Percentiles rank a stretch among this genome's conserved stretches.
phyloP scores from a whole-genome alignment of 306 rosid species.

The Prunus campanulata region DNA sequence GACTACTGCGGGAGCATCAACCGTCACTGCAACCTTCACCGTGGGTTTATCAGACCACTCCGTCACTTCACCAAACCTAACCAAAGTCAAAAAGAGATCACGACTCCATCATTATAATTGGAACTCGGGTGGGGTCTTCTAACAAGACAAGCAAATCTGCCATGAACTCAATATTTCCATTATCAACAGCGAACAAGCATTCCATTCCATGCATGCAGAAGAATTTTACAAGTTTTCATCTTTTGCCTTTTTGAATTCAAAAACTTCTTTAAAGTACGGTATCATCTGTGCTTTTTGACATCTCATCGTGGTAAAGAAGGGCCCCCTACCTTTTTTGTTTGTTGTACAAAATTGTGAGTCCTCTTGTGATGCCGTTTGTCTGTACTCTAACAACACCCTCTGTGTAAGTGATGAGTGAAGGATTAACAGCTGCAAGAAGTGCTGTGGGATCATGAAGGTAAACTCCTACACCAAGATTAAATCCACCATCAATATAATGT shows the following conservation, averaged over 20 bases:
- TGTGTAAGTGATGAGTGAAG: slow-evolving; percentile 67
- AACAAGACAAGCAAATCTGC: no score
- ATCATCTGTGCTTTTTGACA: background rate
- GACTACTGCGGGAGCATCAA: slow-evolving; percentile 64
- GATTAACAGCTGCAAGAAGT: slow-evolving; percentile 72
- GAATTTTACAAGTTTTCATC: no score
- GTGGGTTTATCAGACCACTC: slow-evolving; percentile 83
- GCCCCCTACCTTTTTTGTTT: slow-evolving; percentile 65
- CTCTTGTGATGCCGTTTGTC: slow-evolving; percentile 83
- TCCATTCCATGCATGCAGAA: no score
- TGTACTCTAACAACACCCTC: slow-evolving; percentile 94
- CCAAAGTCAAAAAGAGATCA: background rate
- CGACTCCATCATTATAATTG: background rate
- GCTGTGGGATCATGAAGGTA: slow-evolving; percentile 91
- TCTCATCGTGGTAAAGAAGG: background rate
- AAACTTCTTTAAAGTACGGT: background rate
- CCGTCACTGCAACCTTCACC: slow-evolving; percentile 91
- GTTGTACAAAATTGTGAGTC: slow-evolving; percentile 67
- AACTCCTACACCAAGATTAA: slow-evolving; percentile 52
- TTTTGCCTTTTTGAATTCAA: no score
- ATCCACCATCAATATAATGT: slow-evolving; percentile 26
- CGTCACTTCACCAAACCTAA: slow-evolving; percentile 75
- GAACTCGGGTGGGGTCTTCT: no score
- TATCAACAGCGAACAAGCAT: no score
- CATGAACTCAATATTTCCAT: no score